Evolutionary conservation across 192 early-diverging fungal species (phyloP), one percentile per base, ranked within the genome.

Genomic region (Coemansia sp.): DNA sequence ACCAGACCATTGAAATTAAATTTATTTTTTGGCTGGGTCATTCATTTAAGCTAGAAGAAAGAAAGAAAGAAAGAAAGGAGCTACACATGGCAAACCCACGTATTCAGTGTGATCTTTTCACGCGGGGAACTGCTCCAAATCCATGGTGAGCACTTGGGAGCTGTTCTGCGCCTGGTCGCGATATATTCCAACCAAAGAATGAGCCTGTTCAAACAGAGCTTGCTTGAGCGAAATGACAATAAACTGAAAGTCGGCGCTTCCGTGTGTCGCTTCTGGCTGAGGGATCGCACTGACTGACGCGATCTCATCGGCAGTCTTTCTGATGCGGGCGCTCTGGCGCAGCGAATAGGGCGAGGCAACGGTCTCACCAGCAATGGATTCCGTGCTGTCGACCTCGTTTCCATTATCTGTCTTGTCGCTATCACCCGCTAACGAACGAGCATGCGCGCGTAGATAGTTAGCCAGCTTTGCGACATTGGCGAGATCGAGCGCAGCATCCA

Each of bases 201-300:
- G 85, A 16, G 95, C 95, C 36, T 91, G 89, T 76, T 99, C 95
- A 77, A 96, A 99, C 51, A 99, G 86, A 30, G 90, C 90, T 67
- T 87, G 91, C 84, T 99, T 99, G 55, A 98, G 89, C 21, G 94
- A 95, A 52, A 99, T 99, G 23, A 99, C 95, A 63, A 99, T 94
- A 68, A 99, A 99, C 84, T 99, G 98, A 56, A 96, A 91, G 43
- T 81, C 72, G 0, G 83, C 83, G 12, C 51, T 11, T 16, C 53
- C 62, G 23, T 56, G 43, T 8, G 68, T 24, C 23, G 34, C 36
- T 23, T 23, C 38, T 14, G 61, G 41, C 14, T 45, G 34, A 33
- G 63, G 33, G 15, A 60, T 52, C 21, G 46, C 48, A 35, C 34
- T 59, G 35, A 4, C 57, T 14, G 30, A 34, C 4, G 14, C 18